Conservation (phyloP, 73 alveolate genomes). For the Strombidium stylifer region DNA sequence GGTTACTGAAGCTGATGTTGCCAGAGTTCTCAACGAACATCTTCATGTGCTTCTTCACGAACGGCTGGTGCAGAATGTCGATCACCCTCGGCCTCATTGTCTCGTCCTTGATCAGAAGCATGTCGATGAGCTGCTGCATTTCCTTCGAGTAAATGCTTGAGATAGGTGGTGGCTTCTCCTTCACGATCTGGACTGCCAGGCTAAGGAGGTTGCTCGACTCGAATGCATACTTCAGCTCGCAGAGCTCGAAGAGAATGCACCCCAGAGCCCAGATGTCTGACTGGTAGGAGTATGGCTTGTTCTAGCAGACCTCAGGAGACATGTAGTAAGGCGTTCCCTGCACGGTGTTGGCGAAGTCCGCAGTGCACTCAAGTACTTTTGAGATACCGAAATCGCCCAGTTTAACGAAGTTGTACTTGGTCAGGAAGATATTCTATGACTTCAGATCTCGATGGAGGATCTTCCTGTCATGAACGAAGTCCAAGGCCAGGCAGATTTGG, state of each 20-base stretch:
- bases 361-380: slow-evolving; percentile 56
- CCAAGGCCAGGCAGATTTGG: slow-evolving; percentile 70
- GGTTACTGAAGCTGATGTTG: slow-evolving; percentile 8
- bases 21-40: slow-evolving; percentile 50
- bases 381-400: slow-evolving; percentile 76
- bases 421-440: slow-evolving; percentile 59
- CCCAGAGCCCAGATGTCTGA: slow-evolving; percentile 99
- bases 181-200: slow-evolving; percentile 78
- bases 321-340: slow-evolving; percentile 77
- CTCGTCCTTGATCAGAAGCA: slow-evolving; percentile 71
- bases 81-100: slow-evolving; percentile 65
- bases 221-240: slow-evolving; percentile 94
- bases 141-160: slow-evolving; percentile 82
- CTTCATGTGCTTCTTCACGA: slow-evolving; percentile 66
- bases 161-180: slow-evolving; percentile 80
- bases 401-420: slow-evolving; percentile 60
- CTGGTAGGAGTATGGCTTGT: slow-evolving; percentile 90
- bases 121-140: slow-evolving; percentile 61
- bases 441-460: slow-evolving; percentile 75
- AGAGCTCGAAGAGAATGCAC: slow-evolving; percentile 96
- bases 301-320: slow-evolving; percentile 94
- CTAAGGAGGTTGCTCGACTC: slow-evolving; percentile 91
- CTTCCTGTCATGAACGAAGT: slow-evolving; percentile 64
- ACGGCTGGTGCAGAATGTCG: slow-evolving; percentile 70
- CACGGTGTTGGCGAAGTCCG: slow-evolving; percentile 63